A percentile compares a stretch with the other conserved stretches of the same genome.
Conservation (phyloP, 2,329 filamentous ascomycete genomes). For the Colletotrichum tanaceti region DNA sequence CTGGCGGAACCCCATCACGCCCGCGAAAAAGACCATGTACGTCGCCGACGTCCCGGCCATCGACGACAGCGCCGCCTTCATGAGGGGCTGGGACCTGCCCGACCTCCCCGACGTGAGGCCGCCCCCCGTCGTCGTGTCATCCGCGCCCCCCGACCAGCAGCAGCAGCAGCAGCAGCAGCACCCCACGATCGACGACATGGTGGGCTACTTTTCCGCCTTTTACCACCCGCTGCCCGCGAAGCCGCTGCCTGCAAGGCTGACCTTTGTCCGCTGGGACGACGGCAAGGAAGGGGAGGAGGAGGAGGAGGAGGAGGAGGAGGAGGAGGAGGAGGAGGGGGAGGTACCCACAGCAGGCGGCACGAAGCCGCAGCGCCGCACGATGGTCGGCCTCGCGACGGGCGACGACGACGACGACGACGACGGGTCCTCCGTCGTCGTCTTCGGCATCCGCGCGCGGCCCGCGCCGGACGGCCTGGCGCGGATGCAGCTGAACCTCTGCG, state of each 20-base stretch:
- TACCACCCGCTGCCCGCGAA: conserved; percentile 67
- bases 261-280: conserved; percentile 63
- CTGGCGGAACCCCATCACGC: conserved; percentile 62
- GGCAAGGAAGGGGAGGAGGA: too few relatives aligned
- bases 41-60: conserved; percentile 60
- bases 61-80: conserved; percentile 48
- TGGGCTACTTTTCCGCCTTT: conserved; percentile 56
- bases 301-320: too few relatives aligned
- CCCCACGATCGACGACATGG: conserved; percentile 47
- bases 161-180: too few relatives aligned
- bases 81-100: conserved; percentile 57
- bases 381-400: conserved; percentile 58
- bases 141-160: too few relatives aligned
- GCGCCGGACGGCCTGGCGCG: conserved; percentile 60
- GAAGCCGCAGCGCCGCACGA: not conserved
- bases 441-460: conserved; percentile 63
- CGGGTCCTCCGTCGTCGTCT: too few relatives aligned
- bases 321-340: not conserved
- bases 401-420: too few relatives aligned
- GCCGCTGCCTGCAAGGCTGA: conserved; percentile 52
- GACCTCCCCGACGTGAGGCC: conserved; percentile 27
- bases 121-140: not conserved
- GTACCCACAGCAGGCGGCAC: conserved; percentile 42
- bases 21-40: conserved; percentile 63
- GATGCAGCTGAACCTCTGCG: conserved; percentile 68